phyloP scores from a whole-genome alignment of 1,139 yeast species.

The Lodderomyces pseudojiufengensis region DNA sequence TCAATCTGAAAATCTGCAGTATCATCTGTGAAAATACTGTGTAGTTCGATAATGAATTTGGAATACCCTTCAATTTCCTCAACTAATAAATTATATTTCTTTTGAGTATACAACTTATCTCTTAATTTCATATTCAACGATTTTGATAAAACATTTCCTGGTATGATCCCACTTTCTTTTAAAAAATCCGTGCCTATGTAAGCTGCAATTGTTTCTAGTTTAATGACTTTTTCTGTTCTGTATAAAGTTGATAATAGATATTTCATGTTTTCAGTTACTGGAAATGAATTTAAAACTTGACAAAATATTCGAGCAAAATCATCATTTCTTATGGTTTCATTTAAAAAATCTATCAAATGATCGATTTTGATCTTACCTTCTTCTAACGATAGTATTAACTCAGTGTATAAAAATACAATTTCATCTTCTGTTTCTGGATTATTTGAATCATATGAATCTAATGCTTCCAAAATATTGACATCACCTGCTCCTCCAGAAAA shows the following conservation, averaged over 20 bases:
- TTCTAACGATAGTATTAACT: slow-evolving; percentile 30
- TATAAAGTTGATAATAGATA: slow-evolving; percentile 21
- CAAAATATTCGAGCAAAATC: slow-evolving; percentile 38
- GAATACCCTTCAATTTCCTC: slow-evolving; percentile 85
- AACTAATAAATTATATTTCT: slow-evolving; percentile 67
- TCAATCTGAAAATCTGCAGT: slow-evolving; percentile 42
- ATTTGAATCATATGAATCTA: slow-evolving; percentile 21
- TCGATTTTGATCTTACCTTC: slow-evolving; percentile 24
- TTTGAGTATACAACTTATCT: slow-evolving; percentile 63
- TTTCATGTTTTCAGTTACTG: slow-evolving; percentile 26
- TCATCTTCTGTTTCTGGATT: slow-evolving; percentile 17
- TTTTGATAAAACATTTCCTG: slow-evolving; percentile 33
- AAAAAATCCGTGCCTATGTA: slow-evolving; percentile 36
- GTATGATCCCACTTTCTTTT: slow-evolving; percentile 36
- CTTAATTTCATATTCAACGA: slow-evolving; percentile 45
- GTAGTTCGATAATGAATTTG: slow-evolving; percentile 55
- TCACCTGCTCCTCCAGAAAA: slow-evolving; percentile 26
- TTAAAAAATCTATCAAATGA: slow-evolving; percentile 25
- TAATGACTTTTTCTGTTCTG: slow-evolving; percentile 27
- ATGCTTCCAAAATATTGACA: slow-evolving; percentile 26
- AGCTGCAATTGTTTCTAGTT: slow-evolving; percentile 34
- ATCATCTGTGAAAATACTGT: slow-evolving; percentile 37
- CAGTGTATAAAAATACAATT: slow-evolving; percentile 30
- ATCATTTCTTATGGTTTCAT: slow-evolving; percentile 30
- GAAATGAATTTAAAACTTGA: slow-evolving; percentile 44